These are phyloP conservation scores for Limtongozyma cylindracea DNA, from an alignment of 805 yeast genomes.

Conservation along the genomic window DNA sequence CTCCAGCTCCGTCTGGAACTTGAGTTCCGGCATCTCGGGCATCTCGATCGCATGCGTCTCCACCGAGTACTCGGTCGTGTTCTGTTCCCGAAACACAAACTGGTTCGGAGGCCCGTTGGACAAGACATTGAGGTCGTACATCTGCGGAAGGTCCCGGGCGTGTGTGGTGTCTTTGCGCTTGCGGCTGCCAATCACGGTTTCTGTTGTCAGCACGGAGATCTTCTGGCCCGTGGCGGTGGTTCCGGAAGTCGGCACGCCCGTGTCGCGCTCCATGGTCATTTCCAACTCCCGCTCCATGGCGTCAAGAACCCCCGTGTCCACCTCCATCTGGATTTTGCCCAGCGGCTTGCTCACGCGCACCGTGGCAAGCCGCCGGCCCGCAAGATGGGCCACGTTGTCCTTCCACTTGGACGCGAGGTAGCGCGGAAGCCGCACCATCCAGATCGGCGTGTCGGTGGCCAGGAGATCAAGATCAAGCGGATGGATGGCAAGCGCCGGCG, in stretches of 20 bases:
- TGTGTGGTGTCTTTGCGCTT: too few relatives aligned
- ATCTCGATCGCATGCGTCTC: slow-evolving; percentile 6
- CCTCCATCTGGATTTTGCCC: slow-evolving; percentile 11
- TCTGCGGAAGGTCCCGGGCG: slow-evolving; percentile 58
- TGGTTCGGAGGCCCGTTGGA: slow-evolving; percentile 69
- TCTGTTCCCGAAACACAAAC: slow-evolving; percentile 72
- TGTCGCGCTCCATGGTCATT: too few relatives aligned
- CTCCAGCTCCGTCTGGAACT: slow-evolving; percentile 9
- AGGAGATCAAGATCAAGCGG: too few relatives aligned
- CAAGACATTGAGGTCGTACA: slow-evolving; percentile 56
- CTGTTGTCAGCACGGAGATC: too few relatives aligned
- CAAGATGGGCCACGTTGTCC: slow-evolving; percentile 19
- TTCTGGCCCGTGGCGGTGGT: too few relatives aligned
- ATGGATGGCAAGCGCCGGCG: too few relatives aligned
- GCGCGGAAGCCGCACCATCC: slow-evolving; percentile 83
- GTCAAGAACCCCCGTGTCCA: slow-evolving; percentile 31
- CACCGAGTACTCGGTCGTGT: slow-evolving; percentile 12
- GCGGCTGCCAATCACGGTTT: too few relatives aligned
- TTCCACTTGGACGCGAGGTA: slow-evolving; percentile 70
- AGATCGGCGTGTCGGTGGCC: too few relatives aligned
- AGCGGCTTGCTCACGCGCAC: slow-evolving; percentile 41
- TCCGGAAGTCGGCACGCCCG: too few relatives aligned
- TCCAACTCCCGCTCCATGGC: too few relatives aligned
- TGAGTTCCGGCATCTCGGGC: slow-evolving; percentile 2
- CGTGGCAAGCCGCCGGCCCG: slow-evolving; percentile 60